phyloP scores from a whole-genome alignment of 805 yeast genomes.

The Candida stauntonica region DNA sequence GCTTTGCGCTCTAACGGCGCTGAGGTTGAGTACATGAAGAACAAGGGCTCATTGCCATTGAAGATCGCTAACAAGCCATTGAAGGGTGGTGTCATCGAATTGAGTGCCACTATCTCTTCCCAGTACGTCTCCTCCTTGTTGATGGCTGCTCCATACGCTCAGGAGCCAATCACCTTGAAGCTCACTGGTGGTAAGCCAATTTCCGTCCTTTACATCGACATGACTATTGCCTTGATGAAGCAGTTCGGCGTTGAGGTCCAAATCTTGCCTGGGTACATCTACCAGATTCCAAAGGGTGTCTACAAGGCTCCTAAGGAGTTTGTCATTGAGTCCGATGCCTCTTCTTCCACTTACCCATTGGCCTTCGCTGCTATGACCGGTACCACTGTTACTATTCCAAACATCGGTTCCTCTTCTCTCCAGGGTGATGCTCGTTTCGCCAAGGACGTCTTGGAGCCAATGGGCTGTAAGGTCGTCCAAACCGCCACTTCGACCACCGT shows the following conservation, averaged over 20 bases:
- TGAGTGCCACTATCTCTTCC: slow-evolving; percentile 94
- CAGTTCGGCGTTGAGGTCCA: slow-evolving; percentile 79
- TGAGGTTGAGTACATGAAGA: slow-evolving; percentile 62
- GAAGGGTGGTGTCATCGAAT: slow-evolving; percentile 86
- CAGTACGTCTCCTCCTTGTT: slow-evolving; percentile 94
- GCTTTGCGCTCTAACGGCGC: slow-evolving; percentile 83
- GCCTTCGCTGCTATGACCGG: slow-evolving; percentile 98
- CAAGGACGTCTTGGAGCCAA: slow-evolving; percentile 82
- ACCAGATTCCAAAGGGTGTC: slow-evolving; percentile 81
- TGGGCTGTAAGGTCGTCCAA: slow-evolving; percentile 92
- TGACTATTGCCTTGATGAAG: slow-evolving; percentile 95
- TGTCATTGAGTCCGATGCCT: slow-evolving; percentile 93
- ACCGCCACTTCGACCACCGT: slow-evolving; percentile 86
- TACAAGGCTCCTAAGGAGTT: slow-evolving; percentile 81
- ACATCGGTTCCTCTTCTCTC: slow-evolving; percentile 84
- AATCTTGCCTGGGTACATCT: slow-evolving; percentile 77
- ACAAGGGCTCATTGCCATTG: slow-evolving; percentile 82
- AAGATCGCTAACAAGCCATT: slow-evolving; percentile 68
- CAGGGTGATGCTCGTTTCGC: slow-evolving; percentile 99
- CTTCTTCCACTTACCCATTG: slow-evolving; percentile 95
- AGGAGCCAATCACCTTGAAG: slow-evolving; percentile 78
- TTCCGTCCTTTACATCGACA: slow-evolving; percentile 91
- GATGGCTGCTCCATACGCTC: slow-evolving; percentile 97
- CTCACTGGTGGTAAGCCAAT: slow-evolving; percentile 96
- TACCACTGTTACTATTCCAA: slow-evolving; percentile 86